phyloP scores from a whole-genome alignment of 805 yeast genomes.

The Lipomyces sp. region DNA sequence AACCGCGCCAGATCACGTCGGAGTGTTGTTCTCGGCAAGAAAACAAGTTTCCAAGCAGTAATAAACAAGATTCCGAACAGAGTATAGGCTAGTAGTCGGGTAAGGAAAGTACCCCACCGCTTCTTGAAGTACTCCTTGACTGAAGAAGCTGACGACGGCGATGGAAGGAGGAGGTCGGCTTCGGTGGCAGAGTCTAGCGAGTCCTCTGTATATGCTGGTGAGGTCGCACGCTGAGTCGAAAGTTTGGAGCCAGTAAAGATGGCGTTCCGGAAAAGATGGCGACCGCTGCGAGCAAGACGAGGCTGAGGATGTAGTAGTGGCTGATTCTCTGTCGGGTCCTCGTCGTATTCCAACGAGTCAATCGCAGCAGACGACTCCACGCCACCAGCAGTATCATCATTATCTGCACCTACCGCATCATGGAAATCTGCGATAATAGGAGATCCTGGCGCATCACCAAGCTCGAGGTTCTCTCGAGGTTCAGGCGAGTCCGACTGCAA shows the following conservation, averaged over 20 bases:
- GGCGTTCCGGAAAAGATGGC: slow-evolving; percentile 20
- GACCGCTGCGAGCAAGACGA: slow-evolving; percentile 14
- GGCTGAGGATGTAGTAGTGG: slow-evolving; percentile 30
- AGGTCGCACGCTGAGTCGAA: background rate
- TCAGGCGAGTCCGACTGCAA: slow-evolving; percentile 3
- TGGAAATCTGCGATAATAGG: slow-evolving; percentile 31
- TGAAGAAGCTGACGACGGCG: slow-evolving; percentile 35
- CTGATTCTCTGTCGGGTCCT: slow-evolving; percentile 26
- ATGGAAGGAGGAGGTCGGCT: slow-evolving; percentile 36
- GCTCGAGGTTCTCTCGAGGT: slow-evolving; percentile 6
- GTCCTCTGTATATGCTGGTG: slow-evolving; percentile 11
- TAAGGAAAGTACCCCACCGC: slow-evolving; percentile 37
- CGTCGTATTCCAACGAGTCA: slow-evolving; percentile 37
- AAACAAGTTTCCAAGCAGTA: slow-evolving; percentile 65
- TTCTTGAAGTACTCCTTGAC: slow-evolving; percentile 9
- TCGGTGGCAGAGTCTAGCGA: slow-evolving; percentile 25
- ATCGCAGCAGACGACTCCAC: slow-evolving; percentile 10
- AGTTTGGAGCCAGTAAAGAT: slow-evolving; percentile 3
- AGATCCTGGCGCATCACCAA: slow-evolving; percentile 25
- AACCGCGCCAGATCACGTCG: slow-evolving; percentile 78
- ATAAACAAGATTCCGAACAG: slow-evolving; percentile 58
- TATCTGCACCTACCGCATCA: slow-evolving; percentile 13
- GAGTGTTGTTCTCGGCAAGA: slow-evolving; percentile 82
- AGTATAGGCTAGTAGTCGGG: slow-evolving; percentile 53
- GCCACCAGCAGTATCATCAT: background rate